These are phyloP conservation scores for Pseudomassariella vexata DNA, from an alignment of 2,329 filamentous ascomycete genomes.

Conservation along the genomic window DNA sequence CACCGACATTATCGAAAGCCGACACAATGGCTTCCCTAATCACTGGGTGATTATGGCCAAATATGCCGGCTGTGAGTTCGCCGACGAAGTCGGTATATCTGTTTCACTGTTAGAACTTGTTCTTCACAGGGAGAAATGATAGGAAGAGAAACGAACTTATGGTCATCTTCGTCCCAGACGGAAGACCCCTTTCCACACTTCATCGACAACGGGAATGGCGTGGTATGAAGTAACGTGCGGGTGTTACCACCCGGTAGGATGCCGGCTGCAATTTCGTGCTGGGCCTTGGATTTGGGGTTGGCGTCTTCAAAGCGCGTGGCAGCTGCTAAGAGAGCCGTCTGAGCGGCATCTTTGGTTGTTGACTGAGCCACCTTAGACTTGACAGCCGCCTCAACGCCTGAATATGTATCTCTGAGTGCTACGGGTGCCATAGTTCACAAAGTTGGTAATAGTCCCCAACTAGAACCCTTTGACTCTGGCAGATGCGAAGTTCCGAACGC, in stretches of 20 bases:
- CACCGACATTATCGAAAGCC: slow-evolving; percentile 38
- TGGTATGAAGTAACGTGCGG: slow-evolving; percentile 24
- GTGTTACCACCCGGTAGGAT: slow-evolving; percentile 24
- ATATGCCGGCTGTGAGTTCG: slow-evolving; percentile 61
- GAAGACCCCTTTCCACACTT: slow-evolving; percentile 28
- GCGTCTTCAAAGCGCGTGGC: slow-evolving; percentile 25
- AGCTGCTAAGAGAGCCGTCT: slow-evolving; percentile 25
- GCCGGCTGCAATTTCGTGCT: slow-evolving; percentile 30
- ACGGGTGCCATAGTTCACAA: slow-evolving; percentile 2
- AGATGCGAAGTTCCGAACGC: no score
- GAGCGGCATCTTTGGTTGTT: slow-evolving; percentile 7
- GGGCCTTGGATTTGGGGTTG: slow-evolving; percentile 31
- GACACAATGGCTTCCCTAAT: slow-evolving; percentile 43
- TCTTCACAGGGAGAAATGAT: background rate
- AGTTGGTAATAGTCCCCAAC: no score
- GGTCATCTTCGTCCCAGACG: slow-evolving; percentile 35
- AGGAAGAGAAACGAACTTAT: slow-evolving; percentile 26
- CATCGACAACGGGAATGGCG: slow-evolving; percentile 37
- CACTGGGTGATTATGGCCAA: slow-evolving; percentile 55
- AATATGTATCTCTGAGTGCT: background rate
- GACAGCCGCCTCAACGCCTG: background rate
- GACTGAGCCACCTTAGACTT: background rate
- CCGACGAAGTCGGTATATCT: slow-evolving; percentile 56
- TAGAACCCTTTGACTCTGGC: no score
- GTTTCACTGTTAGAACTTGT: background rate